Percentiles rank a stretch among this genome's conserved stretches.
Conservation (phyloP, 352 stramenopile genomes). For the Discostella stelligera region DNA sequence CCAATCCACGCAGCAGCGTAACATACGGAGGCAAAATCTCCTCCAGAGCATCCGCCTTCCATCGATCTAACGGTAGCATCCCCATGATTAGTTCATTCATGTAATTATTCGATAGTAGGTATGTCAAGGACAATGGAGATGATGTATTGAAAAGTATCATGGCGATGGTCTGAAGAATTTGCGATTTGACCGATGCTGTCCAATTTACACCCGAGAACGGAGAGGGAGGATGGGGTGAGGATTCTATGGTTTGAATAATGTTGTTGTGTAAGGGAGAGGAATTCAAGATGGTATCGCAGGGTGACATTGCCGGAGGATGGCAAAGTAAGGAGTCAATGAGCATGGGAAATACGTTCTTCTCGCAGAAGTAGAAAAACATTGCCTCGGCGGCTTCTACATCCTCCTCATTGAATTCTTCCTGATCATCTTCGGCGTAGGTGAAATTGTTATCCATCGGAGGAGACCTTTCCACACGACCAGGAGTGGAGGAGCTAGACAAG, state of each 20-base stretch:
- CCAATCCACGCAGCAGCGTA: constrained; percentile 63
- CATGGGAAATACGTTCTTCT: constrained; percentile 92
- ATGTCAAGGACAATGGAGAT: constrained; percentile 90
- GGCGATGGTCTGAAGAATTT: constrained; percentile 91
- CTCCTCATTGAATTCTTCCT: constrained; percentile 19
- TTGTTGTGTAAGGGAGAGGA: constrained; percentile 38
- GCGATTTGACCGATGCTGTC: constrained; percentile 84
- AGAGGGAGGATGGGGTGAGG: constrained; percentile 11
- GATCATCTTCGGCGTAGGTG: constrained; percentile 11
- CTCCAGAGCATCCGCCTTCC: constrained; percentile 63
- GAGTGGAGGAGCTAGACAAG: no score
- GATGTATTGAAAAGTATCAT: constrained; percentile 89
- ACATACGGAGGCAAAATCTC: constrained; percentile 70
- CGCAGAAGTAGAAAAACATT: constrained; percentile 92
- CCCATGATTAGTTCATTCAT: constrained; percentile 88
- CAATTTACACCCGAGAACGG: constrained; percentile 49
- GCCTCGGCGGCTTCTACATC: constrained; percentile 45
- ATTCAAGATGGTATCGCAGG: constrained; percentile 55
- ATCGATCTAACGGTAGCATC: constrained; percentile 69
- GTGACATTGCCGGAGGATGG: constrained; percentile 13
- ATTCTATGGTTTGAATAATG: constrained; percentile 48
- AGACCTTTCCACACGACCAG: no score
- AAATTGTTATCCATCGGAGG: no score
- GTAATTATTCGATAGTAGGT: constrained; percentile 93
- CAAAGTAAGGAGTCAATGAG: constrained; percentile 82